A percentile compares a stretch with the other conserved stretches of the same genome.
Conservation (phyloP, 164 flowering plant species). For the Platanus orientalis region DNA sequence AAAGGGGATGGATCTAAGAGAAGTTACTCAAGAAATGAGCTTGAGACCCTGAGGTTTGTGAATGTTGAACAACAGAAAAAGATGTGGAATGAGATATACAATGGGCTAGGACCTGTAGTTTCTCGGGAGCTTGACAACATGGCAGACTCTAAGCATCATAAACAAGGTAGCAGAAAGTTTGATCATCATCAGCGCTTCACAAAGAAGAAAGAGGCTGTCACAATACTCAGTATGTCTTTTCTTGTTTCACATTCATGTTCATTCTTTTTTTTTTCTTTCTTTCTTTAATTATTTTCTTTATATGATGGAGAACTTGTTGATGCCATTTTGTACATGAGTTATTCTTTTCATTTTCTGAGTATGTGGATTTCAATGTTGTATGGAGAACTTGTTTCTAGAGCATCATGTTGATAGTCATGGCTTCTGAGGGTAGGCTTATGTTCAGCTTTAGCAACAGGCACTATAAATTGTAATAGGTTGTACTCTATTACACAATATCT, state of each 20-base stretch:
- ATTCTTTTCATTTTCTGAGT: not conserved
- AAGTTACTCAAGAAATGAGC: constrained; percentile 44
- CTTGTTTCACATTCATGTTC: not conserved
- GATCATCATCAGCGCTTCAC: constrained; percentile 15
- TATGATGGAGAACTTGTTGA: not conserved
- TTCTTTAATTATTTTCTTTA: not conserved
- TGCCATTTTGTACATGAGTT: too few relatives aligned
- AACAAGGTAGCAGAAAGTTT: constrained; percentile 7
- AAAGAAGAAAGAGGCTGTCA: constrained; percentile 17
- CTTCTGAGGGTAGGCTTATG: too few relatives aligned
- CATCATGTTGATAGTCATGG: not conserved
- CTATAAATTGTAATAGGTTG: too few relatives aligned
- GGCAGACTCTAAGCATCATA: constrained; percentile 27
- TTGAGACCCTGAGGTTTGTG: constrained; percentile 58
- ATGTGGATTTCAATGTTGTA: not conserved
- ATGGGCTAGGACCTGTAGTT: constrained; percentile 41
- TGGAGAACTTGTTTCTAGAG: not conserved
- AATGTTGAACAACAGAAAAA: constrained; percentile 40
- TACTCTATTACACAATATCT: too few relatives aligned
- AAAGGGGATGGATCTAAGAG: constrained; percentile 20
- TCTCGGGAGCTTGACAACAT: constrained; percentile 41
- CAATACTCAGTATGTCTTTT: constrained; percentile 26
- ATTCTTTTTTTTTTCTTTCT: not conserved
- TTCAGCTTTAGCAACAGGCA: too few relatives aligned
- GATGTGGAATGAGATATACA: constrained; percentile 54